phyloP scores from a whole-genome alignment of 1,139 yeast genomes.

The Waltiozyma solani region DNA sequence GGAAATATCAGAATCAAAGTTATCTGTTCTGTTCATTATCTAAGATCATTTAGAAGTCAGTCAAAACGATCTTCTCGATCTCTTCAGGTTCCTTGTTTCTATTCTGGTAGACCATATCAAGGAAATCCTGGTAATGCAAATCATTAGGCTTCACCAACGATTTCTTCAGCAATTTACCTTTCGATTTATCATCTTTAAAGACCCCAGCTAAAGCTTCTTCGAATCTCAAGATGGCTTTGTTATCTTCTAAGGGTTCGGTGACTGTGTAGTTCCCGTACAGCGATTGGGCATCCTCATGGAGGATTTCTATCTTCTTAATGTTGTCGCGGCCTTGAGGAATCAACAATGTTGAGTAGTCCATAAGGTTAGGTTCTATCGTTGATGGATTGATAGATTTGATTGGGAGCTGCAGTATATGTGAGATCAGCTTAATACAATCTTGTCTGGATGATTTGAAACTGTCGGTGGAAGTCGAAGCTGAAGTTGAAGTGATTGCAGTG shows the following conservation, averaged over 20 bases:
- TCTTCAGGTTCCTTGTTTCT: no score
- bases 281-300: slow-evolving; percentile 11
- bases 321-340: slow-evolving; percentile 46
- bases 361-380: slow-evolving; percentile 21
- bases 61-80: no score
- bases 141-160: no score
- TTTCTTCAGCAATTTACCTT: not conserved
- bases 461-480: not conserved
- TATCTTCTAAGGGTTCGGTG: not conserved
- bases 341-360: slow-evolving; percentile 27
- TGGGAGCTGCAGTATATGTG: slow-evolving; percentile 4
- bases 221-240: not conserved
- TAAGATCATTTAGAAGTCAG: no score
- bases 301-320: slow-evolving; percentile 36
- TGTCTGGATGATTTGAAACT: not conserved
- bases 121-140: no score
- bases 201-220: not conserved
- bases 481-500: not conserved
- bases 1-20: no score
- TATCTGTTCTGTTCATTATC: no score
- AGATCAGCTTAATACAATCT: slow-evolving; percentile 4
- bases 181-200: not conserved
- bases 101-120: no score
- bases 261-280: not conserved
- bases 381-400: slow-evolving; percentile 4